Evolutionary conservation across 2,329 filamentous ascomycete species (phyloP).

Genomic region (Fusarium caatingaense): DNA sequence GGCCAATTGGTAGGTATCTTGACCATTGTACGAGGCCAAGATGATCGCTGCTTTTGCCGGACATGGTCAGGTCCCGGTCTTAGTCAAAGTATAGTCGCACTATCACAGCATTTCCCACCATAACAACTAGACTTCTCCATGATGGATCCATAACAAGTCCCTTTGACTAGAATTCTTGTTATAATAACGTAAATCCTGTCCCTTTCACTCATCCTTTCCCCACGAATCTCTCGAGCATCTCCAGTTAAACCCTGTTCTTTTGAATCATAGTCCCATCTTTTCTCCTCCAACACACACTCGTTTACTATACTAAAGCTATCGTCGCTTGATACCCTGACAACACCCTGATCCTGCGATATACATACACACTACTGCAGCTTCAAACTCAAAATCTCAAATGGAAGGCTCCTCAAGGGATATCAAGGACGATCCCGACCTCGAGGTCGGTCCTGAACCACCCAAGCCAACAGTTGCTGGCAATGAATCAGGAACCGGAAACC

Average conservation of each 20-base stretch:
- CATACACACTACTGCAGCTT: neutral
- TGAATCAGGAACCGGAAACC: slow-evolving; percentile 19
- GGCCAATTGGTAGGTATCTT: slow-evolving; percentile 7
- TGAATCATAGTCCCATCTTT: slow-evolving; percentile 27
- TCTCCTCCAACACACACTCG: slow-evolving; percentile 15
- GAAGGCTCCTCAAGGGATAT: slow-evolving; percentile 37
- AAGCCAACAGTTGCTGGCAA: slow-evolving; percentile 5
- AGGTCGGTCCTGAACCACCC: slow-evolving; percentile 21
- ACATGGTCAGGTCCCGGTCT: slow-evolving; percentile 23
- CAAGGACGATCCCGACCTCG: slow-evolving; percentile 41
- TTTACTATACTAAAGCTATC: slow-evolving; percentile 16
- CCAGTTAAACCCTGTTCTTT: slow-evolving; percentile 21
- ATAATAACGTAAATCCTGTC: slow-evolving; percentile 31
- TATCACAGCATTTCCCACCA: neutral
- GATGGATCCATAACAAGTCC: slow-evolving; percentile 28
- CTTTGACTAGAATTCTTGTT: slow-evolving; percentile 21
- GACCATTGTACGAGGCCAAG: slow-evolving; percentile 30
- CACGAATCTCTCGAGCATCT: slow-evolving; percentile 21
- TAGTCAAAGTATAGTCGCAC: slow-evolving; percentile 21
- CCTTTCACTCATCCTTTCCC: slow-evolving; percentile 19
- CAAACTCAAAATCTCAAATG: slow-evolving; percentile 27
- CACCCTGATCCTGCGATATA: slow-evolving; percentile 3
- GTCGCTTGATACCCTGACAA: slow-evolving; percentile 1
- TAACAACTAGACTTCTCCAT: neutral
- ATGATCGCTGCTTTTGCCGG: slow-evolving; percentile 38